Conservation (phyloP, 139 green algal species). For the Ettlia oleoabundans region DNA sequence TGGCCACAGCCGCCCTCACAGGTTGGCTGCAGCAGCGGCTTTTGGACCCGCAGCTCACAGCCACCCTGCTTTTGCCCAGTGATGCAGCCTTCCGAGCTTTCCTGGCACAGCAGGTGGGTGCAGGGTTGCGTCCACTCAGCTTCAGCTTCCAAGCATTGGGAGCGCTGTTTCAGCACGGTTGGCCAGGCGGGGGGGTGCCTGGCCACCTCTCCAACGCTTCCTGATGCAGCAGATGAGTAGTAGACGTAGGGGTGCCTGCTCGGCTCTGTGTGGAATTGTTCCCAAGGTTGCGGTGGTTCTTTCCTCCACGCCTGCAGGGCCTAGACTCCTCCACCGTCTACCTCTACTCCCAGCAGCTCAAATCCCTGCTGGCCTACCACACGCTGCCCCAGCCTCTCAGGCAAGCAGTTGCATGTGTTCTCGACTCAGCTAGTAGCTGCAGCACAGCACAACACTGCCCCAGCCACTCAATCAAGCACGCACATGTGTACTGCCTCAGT, state of each 20-base stretch:
- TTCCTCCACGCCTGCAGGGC: background rate
- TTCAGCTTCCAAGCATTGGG: background rate
- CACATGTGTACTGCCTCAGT: no score
- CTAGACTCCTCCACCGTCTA: constrained; percentile 6
- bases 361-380: constrained; percentile 25
- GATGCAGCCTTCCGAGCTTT: background rate
- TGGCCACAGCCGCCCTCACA: constrained; percentile 5
- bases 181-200: no score
- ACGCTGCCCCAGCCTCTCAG: constrained; percentile 10
- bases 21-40: constrained; percentile 3
- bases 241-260: no score
- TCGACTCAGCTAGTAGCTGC: background rate
- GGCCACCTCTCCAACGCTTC: no score
- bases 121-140: background rate
- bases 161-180: no score
- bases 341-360: background rate
- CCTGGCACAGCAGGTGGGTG: background rate
- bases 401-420: background rate
- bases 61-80: constrained; percentile 23
- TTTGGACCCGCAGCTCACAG: background rate
- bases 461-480: no score
- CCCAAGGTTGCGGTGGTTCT: background rate
- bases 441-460: background rate
- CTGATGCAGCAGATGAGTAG: no score
- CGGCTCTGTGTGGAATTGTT: no score